Evolutionary conservation across 164 flowering plant species (phyloP).

Genomic region (Nymphaea thermarum): DNA sequence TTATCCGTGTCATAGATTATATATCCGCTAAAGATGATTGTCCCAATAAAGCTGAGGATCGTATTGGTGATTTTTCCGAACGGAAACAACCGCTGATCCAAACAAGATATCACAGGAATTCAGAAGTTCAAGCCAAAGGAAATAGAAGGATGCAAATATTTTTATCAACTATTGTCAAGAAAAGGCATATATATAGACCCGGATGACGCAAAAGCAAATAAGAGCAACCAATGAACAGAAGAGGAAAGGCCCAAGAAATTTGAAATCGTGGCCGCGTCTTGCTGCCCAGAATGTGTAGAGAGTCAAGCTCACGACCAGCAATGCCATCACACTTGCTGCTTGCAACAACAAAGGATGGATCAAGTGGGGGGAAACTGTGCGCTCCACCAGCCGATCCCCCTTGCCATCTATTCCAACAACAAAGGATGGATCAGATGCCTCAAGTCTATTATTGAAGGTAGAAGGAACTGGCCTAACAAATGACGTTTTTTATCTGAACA

Average conservation of each 20-base stretch:
- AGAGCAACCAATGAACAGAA: conserved; percentile 16
- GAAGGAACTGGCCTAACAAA: too few relatives aligned
- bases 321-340: conserved; percentile 17
- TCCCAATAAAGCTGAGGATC: conserved; percentile 62
- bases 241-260: conserved; percentile 34
- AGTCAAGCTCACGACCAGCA: conserved; percentile 20
- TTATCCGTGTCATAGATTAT: conserved; percentile 84
- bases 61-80: conserved; percentile 48
- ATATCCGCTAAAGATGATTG: conserved; percentile 78
- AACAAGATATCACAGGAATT: neutral
- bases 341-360: too few relatives aligned
- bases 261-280: too few relatives aligned
- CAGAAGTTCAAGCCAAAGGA: neutral
- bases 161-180: neutral
- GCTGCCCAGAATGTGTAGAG: conserved; percentile 33
- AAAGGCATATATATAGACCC: neutral
- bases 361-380: too few relatives aligned
- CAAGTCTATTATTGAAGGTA: too few relatives aligned
- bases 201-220: conserved; percentile 7
- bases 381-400: too few relatives aligned
- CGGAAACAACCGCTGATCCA: conserved; percentile 54
- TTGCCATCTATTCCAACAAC: too few relatives aligned
- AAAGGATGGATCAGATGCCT: too few relatives aligned
- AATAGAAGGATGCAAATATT: too few relatives aligned
- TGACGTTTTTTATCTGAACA: too few relatives aligned